Evolutionary conservation across 768 basidiomycete genomes (phyloP), one percentile per base, ranked within the genome.

Genomic region (Phylloporus sp.): DNA sequence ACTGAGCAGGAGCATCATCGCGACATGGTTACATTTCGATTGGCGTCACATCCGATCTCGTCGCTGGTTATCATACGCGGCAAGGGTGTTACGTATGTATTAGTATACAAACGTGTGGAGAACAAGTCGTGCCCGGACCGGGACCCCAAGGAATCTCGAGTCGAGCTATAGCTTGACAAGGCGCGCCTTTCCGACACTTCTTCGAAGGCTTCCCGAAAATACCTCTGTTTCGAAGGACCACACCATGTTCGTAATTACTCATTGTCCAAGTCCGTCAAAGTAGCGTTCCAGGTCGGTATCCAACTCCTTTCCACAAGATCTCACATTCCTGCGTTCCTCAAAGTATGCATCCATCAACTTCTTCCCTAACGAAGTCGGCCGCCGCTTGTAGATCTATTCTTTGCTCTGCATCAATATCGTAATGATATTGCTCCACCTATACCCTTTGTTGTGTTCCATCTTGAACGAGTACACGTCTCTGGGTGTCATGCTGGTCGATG

Each of bases 391-490:
- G 67, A 44, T 71, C 69, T 40, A 82, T 62, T 18, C 65, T 55
- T 43, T 72, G 72, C 52, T 77, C 74, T 76, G 63, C 79, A 84
- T 84, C 48, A 84, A 72, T 29, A 85, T 80, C 9, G 80, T 81
- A 41, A 88, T 69, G 54, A 86, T 72, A 60, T 86, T 87, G 59
- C 84, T 84, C 46, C 79, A 79, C 22, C 66, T 70, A 42, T 79
- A 76, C 17, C 82, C 85, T 55, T 77, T 77, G 41, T 77, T 74
- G 55, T 83, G 80, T 55, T 88, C 84, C 76, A 82, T 79, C 62
- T 83, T 79, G 64, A 85, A 86, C 8, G 81, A 84, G 57, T 83
- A 84, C 14, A 85, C 64, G 50, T 86, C 82, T n/a, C 83, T 84
- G 55, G 36, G 39, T 49, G 43, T 27, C 33, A 11, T 36, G 20